A percentile compares a stretch with the other conserved stretches of the same genome.
These are phyloP conservation scores for Juncus inflexus DNA, from an alignment of 176 grass and related monocot species.

Conservation along the genomic window DNA sequence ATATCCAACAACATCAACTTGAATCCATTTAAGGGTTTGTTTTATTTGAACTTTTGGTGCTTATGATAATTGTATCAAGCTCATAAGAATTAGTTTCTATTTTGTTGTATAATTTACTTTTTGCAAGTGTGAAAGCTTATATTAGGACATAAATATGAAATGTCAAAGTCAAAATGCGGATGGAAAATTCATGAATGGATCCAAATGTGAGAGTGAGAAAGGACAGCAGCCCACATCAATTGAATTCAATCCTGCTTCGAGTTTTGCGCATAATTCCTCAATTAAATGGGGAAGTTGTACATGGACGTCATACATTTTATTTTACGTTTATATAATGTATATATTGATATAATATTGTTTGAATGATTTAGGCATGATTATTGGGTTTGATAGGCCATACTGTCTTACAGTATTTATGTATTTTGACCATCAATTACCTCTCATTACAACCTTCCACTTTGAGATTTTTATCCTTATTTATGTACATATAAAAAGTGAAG, in stretches of 20 bases:
- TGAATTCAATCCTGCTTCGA: constrained; percentile 8
- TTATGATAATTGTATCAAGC: too few species aligned
- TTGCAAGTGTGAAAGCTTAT: too few species aligned
- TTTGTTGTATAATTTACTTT: too few species aligned
- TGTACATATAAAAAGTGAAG: too few species aligned
- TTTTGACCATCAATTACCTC: too few species aligned
- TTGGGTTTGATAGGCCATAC: constrained; percentile 2
- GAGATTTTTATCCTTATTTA: too few species aligned
- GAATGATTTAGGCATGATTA: constrained; percentile 30
- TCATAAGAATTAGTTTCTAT: too few species aligned
- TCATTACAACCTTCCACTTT: too few species aligned
- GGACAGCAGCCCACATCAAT: not conserved
- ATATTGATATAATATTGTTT: not conserved
- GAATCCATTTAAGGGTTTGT: too few species aligned
- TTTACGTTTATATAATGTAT: constrained; percentile 14
- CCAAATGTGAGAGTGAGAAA: not conserved
- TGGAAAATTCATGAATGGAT: constrained; percentile 6
- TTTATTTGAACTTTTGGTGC: too few species aligned
- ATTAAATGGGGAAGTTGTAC: constrained; percentile 15
- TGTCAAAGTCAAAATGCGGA: not conserved
- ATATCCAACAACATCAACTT: too few species aligned
- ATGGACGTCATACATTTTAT: not conserved
- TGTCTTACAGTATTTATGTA: not conserved
- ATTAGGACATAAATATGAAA: too few species aligned
- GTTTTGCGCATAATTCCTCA: not conserved